Evolutionary conservation across 164 flowering plant species (phyloP).

Genomic region (Umbilicus rupestris): DNA sequence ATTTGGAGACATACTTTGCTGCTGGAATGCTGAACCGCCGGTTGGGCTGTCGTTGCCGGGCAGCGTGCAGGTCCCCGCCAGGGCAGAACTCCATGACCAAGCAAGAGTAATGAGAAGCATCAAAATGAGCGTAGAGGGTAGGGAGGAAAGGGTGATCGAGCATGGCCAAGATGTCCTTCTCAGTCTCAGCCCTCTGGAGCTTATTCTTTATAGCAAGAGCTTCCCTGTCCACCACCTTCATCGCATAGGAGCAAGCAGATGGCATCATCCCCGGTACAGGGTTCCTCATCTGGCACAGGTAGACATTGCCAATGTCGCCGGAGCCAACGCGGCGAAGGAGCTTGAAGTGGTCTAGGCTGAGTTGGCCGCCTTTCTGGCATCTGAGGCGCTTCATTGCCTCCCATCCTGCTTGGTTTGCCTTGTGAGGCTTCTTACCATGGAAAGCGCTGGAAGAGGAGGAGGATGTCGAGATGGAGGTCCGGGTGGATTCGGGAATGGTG

Average conservation of each 20-base stretch:
- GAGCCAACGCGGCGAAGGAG: slow-evolving; percentile 56
- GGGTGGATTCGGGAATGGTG: slow-evolving; percentile 6
- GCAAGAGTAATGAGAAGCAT: slow-evolving; percentile 77
- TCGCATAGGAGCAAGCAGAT: slow-evolving; percentile 56
- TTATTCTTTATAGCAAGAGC: slow-evolving; percentile 64
- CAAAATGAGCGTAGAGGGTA: slow-evolving; percentile 67
- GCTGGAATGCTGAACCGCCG: slow-evolving; percentile 54
- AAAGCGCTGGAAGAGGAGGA: not conserved
- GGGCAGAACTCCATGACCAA: slow-evolving; percentile 88
- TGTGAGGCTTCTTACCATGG: slow-evolving; percentile 2
- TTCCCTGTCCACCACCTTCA: slow-evolving; percentile 85
- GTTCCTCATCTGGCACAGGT: slow-evolving; percentile 59
- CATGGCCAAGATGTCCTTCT: slow-evolving; percentile 65
- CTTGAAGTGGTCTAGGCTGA: slow-evolving; percentile 28
- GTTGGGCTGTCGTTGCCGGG: slow-evolving; percentile 48
- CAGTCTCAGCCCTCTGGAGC: slow-evolving; percentile 69
- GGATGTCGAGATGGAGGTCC: slow-evolving; percentile 6
- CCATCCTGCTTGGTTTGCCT: slow-evolving; percentile 11
- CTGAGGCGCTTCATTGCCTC: slow-evolving; percentile 10
- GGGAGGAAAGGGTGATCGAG: slow-evolving; percentile 89
- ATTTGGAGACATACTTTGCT: slow-evolving; percentile 42
- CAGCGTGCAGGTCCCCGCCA: slow-evolving; percentile 71
- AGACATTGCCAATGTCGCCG: slow-evolving; percentile 75
- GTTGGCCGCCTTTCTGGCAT: slow-evolving; percentile 2
- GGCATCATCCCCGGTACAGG: slow-evolving; percentile 24